Evolutionary conservation across 768 basidiomycete species (phyloP).

Genomic region (Sarcomyxa edulis): DNA sequence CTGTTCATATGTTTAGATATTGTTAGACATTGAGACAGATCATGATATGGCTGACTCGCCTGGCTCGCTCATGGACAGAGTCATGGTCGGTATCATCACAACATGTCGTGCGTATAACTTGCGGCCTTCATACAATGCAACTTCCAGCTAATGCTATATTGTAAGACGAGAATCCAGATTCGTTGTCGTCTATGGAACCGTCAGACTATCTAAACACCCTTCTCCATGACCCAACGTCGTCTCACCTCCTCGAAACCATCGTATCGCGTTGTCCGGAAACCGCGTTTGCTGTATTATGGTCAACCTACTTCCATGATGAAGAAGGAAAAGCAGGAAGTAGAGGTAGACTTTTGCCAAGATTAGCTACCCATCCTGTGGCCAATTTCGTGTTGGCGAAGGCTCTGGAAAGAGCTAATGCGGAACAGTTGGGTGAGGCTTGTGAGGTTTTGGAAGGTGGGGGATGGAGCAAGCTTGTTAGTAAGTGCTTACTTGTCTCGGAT

Average conservation of each 20-base stretch:
- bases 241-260: slow-evolving; percentile 84
- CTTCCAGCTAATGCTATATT: not conserved
- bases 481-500: slow-evolving; percentile 22
- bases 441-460: slow-evolving; percentile 47
- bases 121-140: not conserved
- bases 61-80: slow-evolving; percentile 76
- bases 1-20: slow-evolving; percentile 43
- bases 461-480: slow-evolving; percentile 66
- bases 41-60: slow-evolving; percentile 49
- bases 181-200: slow-evolving; percentile 38
- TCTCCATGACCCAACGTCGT: slow-evolving; percentile 81
- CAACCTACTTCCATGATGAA: slow-evolving; percentile 65
- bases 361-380: slow-evolving; percentile 85
- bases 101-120: slow-evolving; percentile 53
- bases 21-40: slow-evolving; percentile 79
- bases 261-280: slow-evolving; percentile 54
- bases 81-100: slow-evolving; percentile 72
- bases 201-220: slow-evolving; percentile 82
- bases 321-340: too few relatives aligned
- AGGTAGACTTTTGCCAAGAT: slow-evolving; percentile 59
- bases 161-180: too few relatives aligned
- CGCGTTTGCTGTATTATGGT: slow-evolving; percentile 70
- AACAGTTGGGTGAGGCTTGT: slow-evolving; percentile 50
- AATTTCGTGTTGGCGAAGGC: slow-evolving; percentile 91
- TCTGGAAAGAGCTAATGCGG: slow-evolving; percentile 52